Evolutionary conservation across 2,329 filamentous ascomycete species (phyloP), one percentile per base, ranked within the genome.

Genomic region (Pseudogymnoascus sp.): DNA sequence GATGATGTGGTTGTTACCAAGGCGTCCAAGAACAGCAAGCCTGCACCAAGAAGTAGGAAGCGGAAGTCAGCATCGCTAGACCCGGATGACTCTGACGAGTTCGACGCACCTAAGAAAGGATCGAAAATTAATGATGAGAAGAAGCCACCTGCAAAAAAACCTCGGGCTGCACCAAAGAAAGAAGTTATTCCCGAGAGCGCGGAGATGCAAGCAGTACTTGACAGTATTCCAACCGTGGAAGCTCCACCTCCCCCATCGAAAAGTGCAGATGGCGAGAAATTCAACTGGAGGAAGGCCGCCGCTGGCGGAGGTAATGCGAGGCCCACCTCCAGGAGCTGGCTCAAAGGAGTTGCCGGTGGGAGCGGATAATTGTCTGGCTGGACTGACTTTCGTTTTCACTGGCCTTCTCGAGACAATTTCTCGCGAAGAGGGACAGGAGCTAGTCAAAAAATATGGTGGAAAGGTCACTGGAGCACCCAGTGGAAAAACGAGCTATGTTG

Each of bases 361-460:
- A 6, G 87, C 87, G 61, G 90, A 95, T 9, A 96, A 97, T 69
- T 99, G 95, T 72, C 83, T 99, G 62, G 87, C 88, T 62, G 95
- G 96, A 0, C 80, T 97, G 62, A 89, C 86, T 0, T 99, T 99
- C 71, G 95, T 99, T 28, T 99, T 99, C 70, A 99, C 96, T 0
- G 95, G 95, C 23, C 82, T 97, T 23, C 79, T 97, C 40, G 84
- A 90, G 65, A 87, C 84, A 0, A 83, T 97, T 63, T 87, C 89
- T 49, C 87, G 95, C 65, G 92, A 96, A 5, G 92, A 96, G 69
- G 93, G 86, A 1, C 88, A 93, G 67, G 87, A 84, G 45, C 79
- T 99, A 16, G 91, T 97, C 63, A 99, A 99, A 75, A 86, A 88
- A 65, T 96, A 97, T 73, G 96, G 95, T 43, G 95, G 95, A 61